Evolutionary conservation across 202 grass and related monocot species (phyloP), one percentile per base, ranked within the genome.

Genomic region (Carex sylvatica): DNA sequence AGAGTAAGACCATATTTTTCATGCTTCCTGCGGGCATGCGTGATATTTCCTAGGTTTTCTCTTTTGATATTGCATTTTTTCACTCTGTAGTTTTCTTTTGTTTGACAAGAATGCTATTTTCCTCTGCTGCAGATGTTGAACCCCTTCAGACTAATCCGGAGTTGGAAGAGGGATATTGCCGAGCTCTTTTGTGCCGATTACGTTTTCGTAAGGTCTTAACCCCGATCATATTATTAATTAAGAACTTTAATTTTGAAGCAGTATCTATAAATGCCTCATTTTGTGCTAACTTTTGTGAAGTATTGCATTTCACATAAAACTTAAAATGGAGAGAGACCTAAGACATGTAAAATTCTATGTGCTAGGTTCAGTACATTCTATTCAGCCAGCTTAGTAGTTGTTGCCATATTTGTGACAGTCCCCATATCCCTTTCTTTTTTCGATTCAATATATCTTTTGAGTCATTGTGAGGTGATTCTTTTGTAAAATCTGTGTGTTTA

Each of bases 171-270:
- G 92, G 84, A 77, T 98, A 93, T 78, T 98, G 96, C 89, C 92
- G 83, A 90, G 86, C 92, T 83, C 47, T 98, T 78, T 86, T 98
- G 59, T 92, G 96, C 83, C 87, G 96, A 87, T 98, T 98, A 90
- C 96, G 92, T 90, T 98, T 98, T 98, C 96, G 92, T 98, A 98
- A 98, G 96, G 96, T 98, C 91, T 98, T 87, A 86, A 86, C 89
- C 86, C 86, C 81, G 88, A 64, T 51, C 54, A 84, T 72, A 72
- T 59, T 13, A 72, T 60, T 72, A 74, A 47, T 84, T 38, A 72
- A 31, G 20, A 69, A 63, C 66, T 70, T 70, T 70, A 63, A 65
- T 83, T 74, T 16, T 33, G 26, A 58, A 58, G 28, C 26, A 58
- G 6, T 35, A 77, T 55, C 73, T 58, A 59, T 3, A 36, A 58